Base-by-base conservation (phyloP, 75 land plant species). In the Cunninghamia lanceolata region DNA sequence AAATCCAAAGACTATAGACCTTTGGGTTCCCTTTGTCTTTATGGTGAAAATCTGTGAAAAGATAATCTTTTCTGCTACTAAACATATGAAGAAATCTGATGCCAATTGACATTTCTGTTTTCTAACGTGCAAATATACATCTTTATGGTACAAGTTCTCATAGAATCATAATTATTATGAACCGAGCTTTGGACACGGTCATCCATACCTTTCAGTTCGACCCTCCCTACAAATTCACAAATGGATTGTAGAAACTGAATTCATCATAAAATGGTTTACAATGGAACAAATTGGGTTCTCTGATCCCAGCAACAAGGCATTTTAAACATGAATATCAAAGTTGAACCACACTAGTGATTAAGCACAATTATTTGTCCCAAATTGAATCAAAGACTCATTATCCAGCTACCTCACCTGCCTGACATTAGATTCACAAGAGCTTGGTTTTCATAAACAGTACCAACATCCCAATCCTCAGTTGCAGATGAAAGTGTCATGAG, bases 401-500 rank as follows among this genome's bases (percentile, higher is more conserved):
- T 73, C 15, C 9, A 34, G 9, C n/a, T 32, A 73, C 36, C 75
- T 73, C 36, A 94, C 78, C 95, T 87, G 14, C 93, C 95, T 0
- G 95, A 87, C 95, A 94, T 92, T 35, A 92, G 89, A 74, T 92
- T 94, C 71, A 88, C 85, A 7, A 91, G 87, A 84, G 88, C 90
- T 50, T 91, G 89, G 86, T 93, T 92, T 38, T 90, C 94, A 77
- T 89, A 91, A 86, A 93, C 88, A 21, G 93, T 86, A 10, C 92
- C 90, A 16, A 93, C 89, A 88, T 94, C 97, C 95, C 95, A 93
- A 38, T 93, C 97, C 85, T 95, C 95, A 10, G 95, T 94, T 56
- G 93, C 10, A 9, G 95, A 92, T 0, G 96, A 94, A 46, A 98
- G 89, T 9, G 99, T 95, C 99, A 98, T 95, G 39, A 98, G 87